Evolutionary conservation across 1,284 basidiomycete species (phyloP).

Genomic region (Tylopilus sp.): DNA sequence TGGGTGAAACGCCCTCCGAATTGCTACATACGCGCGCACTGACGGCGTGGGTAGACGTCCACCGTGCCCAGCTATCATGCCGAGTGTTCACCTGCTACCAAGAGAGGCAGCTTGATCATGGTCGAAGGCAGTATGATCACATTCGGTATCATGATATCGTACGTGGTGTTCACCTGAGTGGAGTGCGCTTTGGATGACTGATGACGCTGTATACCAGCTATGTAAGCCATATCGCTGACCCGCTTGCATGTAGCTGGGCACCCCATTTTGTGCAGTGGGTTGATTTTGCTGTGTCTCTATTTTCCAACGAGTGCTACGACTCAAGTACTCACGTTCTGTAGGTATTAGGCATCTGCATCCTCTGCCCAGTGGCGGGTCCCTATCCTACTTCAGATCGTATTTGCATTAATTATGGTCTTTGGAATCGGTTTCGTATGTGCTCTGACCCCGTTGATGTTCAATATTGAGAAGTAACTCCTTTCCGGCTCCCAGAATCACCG

Average conservation of each 20-base stretch:
- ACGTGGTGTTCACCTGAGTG: conserved; percentile 29
- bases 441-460: not conserved
- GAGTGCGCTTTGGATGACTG: not conserved
- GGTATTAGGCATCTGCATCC: conserved; percentile 48
- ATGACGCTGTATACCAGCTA: conserved; percentile 22
- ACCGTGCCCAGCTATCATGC: conserved; percentile 62
- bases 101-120: conserved; percentile 63
- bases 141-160: conserved; percentile 68
- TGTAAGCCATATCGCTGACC: conserved; percentile 17
- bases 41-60: conserved; percentile 43
- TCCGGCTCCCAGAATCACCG: conserved; percentile 64
- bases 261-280: conserved; percentile 54
- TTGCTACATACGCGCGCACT: not conserved
- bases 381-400: conserved; percentile 60
- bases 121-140: conserved; percentile 66
- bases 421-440: conserved; percentile 51
- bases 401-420: conserved; percentile 57
- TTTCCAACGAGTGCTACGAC: not conserved
- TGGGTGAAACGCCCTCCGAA: conserved; percentile 24
- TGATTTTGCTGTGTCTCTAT: conserved; percentile 47
- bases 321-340: conserved; percentile 19
- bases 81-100: conserved; percentile 58
- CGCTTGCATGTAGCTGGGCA: not conserved
- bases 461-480: conserved; percentile 1
- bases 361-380: conserved; percentile 69